Percentiles rank a stretch among this genome's conserved stretches.
phyloP scores from a whole-genome alignment of 106 monocot genomes.

The Platanthera guangdongensis region DNA sequence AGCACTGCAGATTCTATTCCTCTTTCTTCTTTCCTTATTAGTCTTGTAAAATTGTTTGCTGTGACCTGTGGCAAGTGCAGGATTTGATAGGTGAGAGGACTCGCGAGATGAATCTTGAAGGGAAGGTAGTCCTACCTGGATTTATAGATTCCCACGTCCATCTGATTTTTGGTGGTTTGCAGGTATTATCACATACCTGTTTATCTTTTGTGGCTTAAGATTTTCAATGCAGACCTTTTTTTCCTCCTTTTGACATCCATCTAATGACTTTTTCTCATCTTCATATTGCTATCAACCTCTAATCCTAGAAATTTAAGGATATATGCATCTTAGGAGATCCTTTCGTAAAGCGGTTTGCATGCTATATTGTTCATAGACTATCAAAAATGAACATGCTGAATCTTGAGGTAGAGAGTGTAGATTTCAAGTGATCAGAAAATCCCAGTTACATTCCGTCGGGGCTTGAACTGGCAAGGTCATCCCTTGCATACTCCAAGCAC shows the following conservation, averaged over 20 bases:
- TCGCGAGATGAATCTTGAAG: conserved; percentile 42
- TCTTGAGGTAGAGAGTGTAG: not conserved
- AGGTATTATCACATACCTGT: conserved; percentile 32
- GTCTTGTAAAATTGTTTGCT: not conserved
- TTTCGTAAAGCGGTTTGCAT: not conserved
- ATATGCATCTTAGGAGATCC: not conserved
- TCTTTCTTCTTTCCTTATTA: not conserved
- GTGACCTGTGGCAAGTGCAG: conserved; percentile 23
- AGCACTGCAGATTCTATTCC: no score
- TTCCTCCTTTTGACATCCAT: not conserved
- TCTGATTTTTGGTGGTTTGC: conserved; percentile 73
- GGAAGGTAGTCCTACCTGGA: conserved; percentile 77
- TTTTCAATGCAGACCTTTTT: not conserved
- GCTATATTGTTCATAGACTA: not conserved
- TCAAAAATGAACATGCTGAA: not conserved
- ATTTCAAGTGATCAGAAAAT: no score
- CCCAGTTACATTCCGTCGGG: no score
- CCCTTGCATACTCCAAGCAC: no score
- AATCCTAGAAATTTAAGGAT: not conserved
- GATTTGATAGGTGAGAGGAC: conserved; percentile 50
- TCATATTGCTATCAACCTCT: not conserved
- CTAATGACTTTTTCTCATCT: not conserved
- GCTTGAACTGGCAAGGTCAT: no score
- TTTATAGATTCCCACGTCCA: conserved; percentile 95
- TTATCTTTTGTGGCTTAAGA: not conserved